A percentile compares a stretch with the other conserved stretches of the same genome.
Conservation (phyloP, 176 grass and related monocot species). For the Dendrocalamus sinicus region DNA sequence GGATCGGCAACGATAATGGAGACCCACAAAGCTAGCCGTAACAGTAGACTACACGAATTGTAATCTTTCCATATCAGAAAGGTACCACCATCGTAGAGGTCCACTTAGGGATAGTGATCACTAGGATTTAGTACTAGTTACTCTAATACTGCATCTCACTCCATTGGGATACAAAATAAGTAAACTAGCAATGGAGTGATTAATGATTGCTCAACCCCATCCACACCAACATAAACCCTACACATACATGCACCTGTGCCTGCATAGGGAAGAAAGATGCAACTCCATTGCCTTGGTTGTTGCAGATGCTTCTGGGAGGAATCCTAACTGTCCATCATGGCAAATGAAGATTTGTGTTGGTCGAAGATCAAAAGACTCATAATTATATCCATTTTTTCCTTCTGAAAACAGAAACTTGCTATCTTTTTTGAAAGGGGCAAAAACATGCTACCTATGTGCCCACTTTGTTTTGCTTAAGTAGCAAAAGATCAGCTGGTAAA, state of each 20-base stretch:
- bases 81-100: background rate
- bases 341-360: slow-evolving; percentile 29
- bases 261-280: slow-evolving; percentile 27
- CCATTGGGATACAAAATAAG: slow-evolving; percentile 25
- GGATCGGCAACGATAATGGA: too few species aligned
- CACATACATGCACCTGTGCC: slow-evolving; percentile 28
- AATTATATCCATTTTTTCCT: background rate
- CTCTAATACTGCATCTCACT: slow-evolving; percentile 1
- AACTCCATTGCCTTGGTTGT: background rate
- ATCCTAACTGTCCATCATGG: slow-evolving; percentile 31
- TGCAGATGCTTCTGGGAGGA: slow-evolving; percentile 17
- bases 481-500: background rate
- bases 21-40: too few species aligned
- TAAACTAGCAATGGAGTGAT: slow-evolving; percentile 20
- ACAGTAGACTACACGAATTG: too few species aligned
- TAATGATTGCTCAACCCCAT: slow-evolving; percentile 32
- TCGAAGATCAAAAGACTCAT: slow-evolving; percentile 24
- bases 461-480: background rate
- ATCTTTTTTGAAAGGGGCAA: background rate
- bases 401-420: background rate
- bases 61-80: slow-evolving; percentile 21
- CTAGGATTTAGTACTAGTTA: slow-evolving; percentile 2
- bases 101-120: slow-evolving; percentile 13
- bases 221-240: slow-evolving; percentile 17
- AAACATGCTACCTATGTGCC: background rate